phyloP scores from a whole-genome alignment of 345 rosid species.

The Turnera subulata region DNA sequence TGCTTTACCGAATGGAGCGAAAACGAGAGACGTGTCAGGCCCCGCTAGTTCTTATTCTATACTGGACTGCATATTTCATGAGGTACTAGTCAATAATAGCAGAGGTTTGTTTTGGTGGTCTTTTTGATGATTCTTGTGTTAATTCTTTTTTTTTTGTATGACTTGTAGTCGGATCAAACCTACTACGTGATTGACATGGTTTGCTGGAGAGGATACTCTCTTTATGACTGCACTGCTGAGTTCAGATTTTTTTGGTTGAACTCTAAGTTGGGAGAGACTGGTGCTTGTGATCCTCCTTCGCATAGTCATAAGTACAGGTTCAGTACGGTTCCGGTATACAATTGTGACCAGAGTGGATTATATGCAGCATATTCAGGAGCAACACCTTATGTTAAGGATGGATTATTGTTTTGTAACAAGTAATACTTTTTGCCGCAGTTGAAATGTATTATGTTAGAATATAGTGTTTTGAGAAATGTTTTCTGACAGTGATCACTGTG shows the following conservation, averaged over 20 bases:
- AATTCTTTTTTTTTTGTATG: constrained; percentile 11
- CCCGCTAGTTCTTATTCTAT: constrained; percentile 72
- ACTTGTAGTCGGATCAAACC: constrained; percentile 69
- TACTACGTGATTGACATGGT: constrained; percentile 90
- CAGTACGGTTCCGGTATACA: constrained; percentile 51
- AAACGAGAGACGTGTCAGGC: constrained; percentile 57
- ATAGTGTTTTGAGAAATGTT: neutral
- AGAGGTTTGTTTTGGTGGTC: neutral
- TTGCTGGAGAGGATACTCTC: constrained; percentile 91
- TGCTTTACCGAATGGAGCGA: constrained; percentile 75
- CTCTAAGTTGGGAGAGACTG: constrained; percentile 86
- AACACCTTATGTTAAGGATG: constrained; percentile 75
- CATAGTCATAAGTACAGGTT: constrained; percentile 65
- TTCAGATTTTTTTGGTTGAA: constrained; percentile 89
- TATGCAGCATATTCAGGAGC: constrained; percentile 53
- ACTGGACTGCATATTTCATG: constrained; percentile 93
- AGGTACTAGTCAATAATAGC: constrained; percentile 55
- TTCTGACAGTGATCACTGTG: constrained; percentile 6
- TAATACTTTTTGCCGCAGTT: constrained; percentile 24
- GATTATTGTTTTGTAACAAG: constrained; percentile 90
- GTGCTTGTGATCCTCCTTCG: constrained; percentile 76
- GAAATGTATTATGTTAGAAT: neutral
- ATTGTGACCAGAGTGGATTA: constrained; percentile 73
- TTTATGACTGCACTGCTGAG: constrained; percentile 85
- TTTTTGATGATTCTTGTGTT: neutral